phyloP scores from a whole-genome alignment of 169 alveolate species.

The Eimeria sp. region DNA sequence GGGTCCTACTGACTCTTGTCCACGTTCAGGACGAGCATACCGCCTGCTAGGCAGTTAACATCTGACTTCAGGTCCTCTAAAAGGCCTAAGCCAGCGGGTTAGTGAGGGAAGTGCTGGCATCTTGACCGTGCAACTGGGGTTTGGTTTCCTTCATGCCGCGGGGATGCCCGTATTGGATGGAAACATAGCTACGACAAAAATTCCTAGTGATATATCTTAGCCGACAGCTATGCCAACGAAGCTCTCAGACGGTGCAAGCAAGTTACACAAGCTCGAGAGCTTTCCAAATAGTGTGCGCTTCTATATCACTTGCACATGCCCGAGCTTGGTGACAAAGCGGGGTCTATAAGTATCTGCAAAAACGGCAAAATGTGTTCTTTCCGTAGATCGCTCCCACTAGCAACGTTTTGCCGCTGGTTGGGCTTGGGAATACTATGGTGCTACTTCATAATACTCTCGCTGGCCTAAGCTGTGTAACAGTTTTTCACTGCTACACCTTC shows the following conservation, averaged over 20 bases:
- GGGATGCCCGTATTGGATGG: neutral
- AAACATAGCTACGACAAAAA: neutral
- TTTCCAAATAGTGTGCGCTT: neutral
- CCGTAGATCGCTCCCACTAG: neutral
- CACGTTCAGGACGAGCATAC: neutral
- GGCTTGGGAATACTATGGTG: neutral
- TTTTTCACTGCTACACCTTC: neutral
- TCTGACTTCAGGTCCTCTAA: neutral
- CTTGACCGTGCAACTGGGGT: neutral
- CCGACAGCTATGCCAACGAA: neutral
- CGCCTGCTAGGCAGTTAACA: neutral
- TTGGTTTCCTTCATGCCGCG: neutral
- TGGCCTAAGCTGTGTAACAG: neutral
- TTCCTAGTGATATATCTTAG: neutral
- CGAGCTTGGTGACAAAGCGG: neutral
- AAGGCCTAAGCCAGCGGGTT: neutral
- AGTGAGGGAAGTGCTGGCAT: neutral
- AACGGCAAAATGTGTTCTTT: neutral
- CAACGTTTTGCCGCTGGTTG: neutral
- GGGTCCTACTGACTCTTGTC: neutral
- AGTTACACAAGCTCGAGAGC: neutral
- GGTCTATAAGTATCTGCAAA: neutral
- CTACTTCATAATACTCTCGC: neutral
- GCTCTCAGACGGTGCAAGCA: neutral
- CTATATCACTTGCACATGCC: neutral